A percentile compares a stretch with the other conserved stretches of the same genome.
phyloP scores from a whole-genome alignment of 225 moss, liverwort and hornwort species.

The Rhytidiadelphus loreus region DNA sequence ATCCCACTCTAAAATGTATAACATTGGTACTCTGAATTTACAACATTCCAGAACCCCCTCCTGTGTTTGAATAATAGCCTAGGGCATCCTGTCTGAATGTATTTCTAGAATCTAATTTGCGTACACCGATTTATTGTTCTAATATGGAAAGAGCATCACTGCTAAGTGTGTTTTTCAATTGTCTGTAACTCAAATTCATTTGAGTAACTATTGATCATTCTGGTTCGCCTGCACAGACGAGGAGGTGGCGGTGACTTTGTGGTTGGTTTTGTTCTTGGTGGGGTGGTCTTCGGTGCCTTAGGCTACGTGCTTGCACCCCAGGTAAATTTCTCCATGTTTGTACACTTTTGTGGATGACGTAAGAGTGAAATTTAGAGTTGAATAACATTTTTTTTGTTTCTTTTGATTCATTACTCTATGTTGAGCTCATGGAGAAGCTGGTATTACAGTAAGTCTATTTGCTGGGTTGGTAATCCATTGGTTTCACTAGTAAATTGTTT shows the following conservation, averaged over 20 bases:
- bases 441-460: background rate
- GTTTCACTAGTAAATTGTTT: background rate
- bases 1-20: background rate
- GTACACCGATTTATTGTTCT: background rate
- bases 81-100: background rate
- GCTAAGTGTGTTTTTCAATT: background rate
- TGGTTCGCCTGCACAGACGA: constrained; percentile 23
- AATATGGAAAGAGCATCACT: background rate
- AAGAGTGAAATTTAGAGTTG: background rate
- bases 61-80: background rate
- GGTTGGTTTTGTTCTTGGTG: constrained; percentile 85
- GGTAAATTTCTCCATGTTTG: background rate
- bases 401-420: background rate
- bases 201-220: background rate
- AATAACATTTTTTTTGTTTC: background rate
- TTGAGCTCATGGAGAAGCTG: background rate
- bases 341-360: background rate
- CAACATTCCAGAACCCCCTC: background rate
- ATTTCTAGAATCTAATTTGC: background rate
- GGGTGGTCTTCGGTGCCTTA: constrained; percentile 81
- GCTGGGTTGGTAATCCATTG: background rate
- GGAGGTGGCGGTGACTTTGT: constrained; percentile 92
- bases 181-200: background rate
- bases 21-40: background rate
- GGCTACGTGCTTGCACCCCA: constrained; percentile 87